These are phyloP conservation scores for Chlorella sp. DNA, from an alignment of 139 green algal species.

Conservation along the genomic window DNA sequence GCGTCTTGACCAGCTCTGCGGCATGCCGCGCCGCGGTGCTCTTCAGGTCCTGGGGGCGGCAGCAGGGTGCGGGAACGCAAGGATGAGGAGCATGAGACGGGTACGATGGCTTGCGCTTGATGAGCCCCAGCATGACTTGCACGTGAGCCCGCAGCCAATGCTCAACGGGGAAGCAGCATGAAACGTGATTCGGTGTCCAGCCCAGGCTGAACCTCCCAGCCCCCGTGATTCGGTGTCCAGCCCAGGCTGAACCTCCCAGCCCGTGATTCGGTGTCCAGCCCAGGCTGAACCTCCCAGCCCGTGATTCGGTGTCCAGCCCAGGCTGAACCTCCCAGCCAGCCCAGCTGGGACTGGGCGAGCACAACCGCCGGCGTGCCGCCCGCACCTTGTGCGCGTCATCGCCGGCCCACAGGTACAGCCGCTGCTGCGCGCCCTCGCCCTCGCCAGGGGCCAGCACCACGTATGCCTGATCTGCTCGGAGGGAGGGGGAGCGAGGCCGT, in stretches of 20 bases:
- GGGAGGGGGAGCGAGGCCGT: not conserved
- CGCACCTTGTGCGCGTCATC: constrained; percentile 8
- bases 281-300: too few relatives aligned
- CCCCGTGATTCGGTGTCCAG: too few relatives aligned
- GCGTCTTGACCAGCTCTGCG: constrained; percentile 9
- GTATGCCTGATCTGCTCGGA: constrained; percentile 27
- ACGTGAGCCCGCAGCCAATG: not conserved
- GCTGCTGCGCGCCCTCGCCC: constrained; percentile 3
- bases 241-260: too few relatives aligned
- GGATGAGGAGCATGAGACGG: not conserved
- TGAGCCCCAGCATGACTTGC: not conserved
- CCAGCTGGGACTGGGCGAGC: too few relatives aligned
- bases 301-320: too few relatives aligned
- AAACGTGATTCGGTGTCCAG: too few relatives aligned
- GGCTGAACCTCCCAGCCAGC: too few relatives aligned
- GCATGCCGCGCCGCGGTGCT: constrained; percentile 20
- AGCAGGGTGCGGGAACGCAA: not conserved
- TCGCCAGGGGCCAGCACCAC: constrained; percentile 3
- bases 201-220: too few relatives aligned
- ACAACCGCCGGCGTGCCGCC: too few relatives aligned
- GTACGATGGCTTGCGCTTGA: not conserved
- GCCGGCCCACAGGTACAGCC: constrained; percentile 34
- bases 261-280: too few relatives aligned
- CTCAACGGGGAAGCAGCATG: too few relatives aligned
- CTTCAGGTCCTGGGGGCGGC: not conserved